Percentiles rank a stretch among this genome's conserved stretches.
Evolutionary conservation across 768 basidiomycete genomes (phyloP).

Genomic region (Tulasnella calospora): DNA sequence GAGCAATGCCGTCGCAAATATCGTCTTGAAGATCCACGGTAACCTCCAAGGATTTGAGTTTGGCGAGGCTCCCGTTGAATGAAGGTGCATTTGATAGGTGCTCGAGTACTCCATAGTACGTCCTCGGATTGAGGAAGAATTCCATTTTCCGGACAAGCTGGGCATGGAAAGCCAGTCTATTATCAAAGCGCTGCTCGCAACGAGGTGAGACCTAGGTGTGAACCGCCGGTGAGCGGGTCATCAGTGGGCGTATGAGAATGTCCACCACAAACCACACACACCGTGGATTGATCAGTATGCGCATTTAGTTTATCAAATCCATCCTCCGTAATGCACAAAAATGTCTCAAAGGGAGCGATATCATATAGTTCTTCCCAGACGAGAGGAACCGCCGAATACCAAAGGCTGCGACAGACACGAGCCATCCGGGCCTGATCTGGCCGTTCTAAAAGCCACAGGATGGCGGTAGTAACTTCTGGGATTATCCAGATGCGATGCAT

Average conservation of each 20-base stretch:
- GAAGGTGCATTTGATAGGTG: neutral
- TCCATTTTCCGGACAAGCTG: neutral
- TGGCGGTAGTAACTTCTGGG: neutral
- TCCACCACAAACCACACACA: neutral
- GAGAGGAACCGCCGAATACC: neutral
- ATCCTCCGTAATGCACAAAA: neutral
- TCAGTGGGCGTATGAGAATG: neutral
- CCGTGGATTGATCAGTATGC: neutral
- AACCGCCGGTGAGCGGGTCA: neutral
- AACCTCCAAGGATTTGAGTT: neutral
- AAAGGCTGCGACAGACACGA: neutral
- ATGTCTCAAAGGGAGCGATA: neutral
- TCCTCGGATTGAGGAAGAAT: neutral
- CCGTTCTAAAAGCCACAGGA: neutral
- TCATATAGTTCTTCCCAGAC: neutral
- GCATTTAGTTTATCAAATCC: neutral
- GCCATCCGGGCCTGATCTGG: neutral
- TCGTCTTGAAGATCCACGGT: neutral
- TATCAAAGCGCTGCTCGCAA: neutral
- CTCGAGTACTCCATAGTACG: neutral
- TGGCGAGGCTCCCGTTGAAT: neutral
- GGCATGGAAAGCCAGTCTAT: neutral
- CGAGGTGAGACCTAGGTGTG: neutral
- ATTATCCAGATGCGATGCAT: neutral
- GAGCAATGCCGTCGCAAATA: neutral